Evolutionary conservation across 139 green algal genomes (phyloP), one percentile per base, ranked within the genome.

Genomic region (Ettlia oleoabundans): DNA sequence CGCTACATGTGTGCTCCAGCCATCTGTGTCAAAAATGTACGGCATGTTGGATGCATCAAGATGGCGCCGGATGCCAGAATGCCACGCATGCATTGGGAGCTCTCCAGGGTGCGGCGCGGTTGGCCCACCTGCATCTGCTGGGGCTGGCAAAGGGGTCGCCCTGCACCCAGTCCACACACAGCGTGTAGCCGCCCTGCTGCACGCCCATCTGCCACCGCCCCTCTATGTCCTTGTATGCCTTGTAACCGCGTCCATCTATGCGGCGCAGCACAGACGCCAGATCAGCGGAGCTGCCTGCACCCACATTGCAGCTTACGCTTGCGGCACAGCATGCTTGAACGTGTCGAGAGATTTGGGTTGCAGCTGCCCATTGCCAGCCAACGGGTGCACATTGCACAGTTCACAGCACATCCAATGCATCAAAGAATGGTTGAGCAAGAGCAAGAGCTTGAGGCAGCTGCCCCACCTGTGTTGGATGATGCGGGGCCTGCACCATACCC

Each of bases 121-220:
- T n/a, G n/a, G n/a, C n/a, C n/a, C n/a, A n/a, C n/a, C n/a, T n/a
- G 32, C 81, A 72, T 22, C 85, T 76, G 51, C 80, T 85, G 5
- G 88, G 90, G 21, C 70, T 33, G 13, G 86, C 89, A 55, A 85
- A 93, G 6, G 89, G 86, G 68, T 93, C 89, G 6, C 69, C 83
- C 81, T 94, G 90, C 42, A 87, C 80, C 40, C 78, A 86, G 63
- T 94, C 90, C 7, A 95, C 30, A 18, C 89, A 55, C 40, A 95
- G 76, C 7, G 38, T 78, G 68, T 91, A 81, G 28, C 58, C 58
- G 28, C 75, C 58, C 38, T 81, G 58, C n/a, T 33, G 55, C 28
- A 58, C 9, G 26, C 35, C 30, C 75, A 71, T 81, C 26, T 63
- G n/a, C 78, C 79, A 72, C 37, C 62, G 26, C n/a, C 79, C 88